A percentile compares a stretch with the other conserved stretches of the same genome.
Evolutionary conservation across 176 grass and related monocot genomes (phyloP).

Genomic region (Hyparrhenia diplandra): DNA sequence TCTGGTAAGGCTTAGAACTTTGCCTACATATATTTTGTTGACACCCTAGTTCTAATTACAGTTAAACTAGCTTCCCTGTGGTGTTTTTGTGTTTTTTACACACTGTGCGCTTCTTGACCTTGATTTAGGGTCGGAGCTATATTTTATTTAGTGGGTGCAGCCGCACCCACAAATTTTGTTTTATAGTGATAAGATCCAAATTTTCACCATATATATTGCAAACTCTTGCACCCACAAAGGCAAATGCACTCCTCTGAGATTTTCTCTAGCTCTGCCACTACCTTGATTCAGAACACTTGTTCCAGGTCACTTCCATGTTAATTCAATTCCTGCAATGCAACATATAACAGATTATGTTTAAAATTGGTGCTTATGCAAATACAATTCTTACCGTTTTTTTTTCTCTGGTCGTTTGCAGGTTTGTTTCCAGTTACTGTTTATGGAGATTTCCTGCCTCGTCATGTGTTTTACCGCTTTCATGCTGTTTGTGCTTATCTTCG

Average conservation of each 20-base stretch:
- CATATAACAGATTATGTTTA: not conserved
- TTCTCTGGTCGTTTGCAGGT: slow-evolving; percentile 34
- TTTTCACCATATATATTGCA: too few species aligned
- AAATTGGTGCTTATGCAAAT: not conserved
- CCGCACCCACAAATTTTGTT: too few species aligned
- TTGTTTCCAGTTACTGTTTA: slow-evolving; percentile 74
- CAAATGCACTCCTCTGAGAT: too few species aligned
- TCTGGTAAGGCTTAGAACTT: slow-evolving; percentile 45
- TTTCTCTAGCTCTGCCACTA: too few species aligned
- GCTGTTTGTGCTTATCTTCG: slow-evolving; percentile 86
- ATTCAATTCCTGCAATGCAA: slow-evolving; percentile 1
- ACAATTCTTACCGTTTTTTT: not conserved
- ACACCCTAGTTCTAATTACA: not conserved
- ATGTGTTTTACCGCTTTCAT: slow-evolving; percentile 88
- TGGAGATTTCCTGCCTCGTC: slow-evolving; percentile 86
- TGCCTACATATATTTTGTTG: not conserved
- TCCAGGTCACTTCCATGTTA: not conserved
- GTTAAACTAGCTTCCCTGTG: not conserved
- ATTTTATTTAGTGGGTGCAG: too few species aligned
- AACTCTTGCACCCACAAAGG: too few species aligned
- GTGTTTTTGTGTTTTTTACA: not conserved
- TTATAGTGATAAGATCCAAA: too few species aligned
- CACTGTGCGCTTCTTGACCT: not conserved
- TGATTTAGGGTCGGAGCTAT: too few species aligned
- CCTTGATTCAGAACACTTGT: not conserved